These are phyloP conservation scores for Hortiboletus rubellus DNA, from an alignment of 1,284 basidiomycete species.

Conservation along the genomic window DNA sequence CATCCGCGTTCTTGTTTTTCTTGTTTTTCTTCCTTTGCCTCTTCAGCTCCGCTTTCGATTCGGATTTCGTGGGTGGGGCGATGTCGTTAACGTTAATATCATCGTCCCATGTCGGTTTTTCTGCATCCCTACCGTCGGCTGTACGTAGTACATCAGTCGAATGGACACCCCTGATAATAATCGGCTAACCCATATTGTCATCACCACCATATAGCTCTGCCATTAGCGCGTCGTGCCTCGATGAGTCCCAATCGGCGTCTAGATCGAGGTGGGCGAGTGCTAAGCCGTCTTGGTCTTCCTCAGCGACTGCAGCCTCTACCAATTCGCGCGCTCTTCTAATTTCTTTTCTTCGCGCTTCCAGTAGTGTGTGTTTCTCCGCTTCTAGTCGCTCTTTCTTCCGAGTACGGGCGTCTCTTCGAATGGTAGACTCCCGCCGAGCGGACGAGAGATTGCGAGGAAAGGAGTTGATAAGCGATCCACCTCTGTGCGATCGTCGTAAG, in stretches of 20 bases:
- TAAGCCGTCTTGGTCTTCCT: slow-evolving; percentile 22
- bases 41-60: slow-evolving; percentile 40
- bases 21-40: slow-evolving; percentile 56
- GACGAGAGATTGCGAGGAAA: slow-evolving; percentile 77
- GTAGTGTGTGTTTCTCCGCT: slow-evolving; percentile 75
- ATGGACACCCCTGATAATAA: neutral
- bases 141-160: slow-evolving; percentile 18
- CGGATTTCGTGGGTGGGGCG: slow-evolving; percentile 36
- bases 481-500: slow-evolving; percentile 43
- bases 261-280: slow-evolving; percentile 67
- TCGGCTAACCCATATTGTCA: slow-evolving; percentile 27
- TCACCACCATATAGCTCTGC: slow-evolving; percentile 61
- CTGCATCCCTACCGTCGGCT: slow-evolving; percentile 42
- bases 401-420: slow-evolving; percentile 80
- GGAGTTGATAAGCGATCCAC: slow-evolving; percentile 69
- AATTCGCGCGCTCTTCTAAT: slow-evolving; percentile 70
- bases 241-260: slow-evolving; percentile 83
- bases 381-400: slow-evolving; percentile 77
- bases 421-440: slow-evolving; percentile 78
- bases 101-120: slow-evolving; percentile 88
- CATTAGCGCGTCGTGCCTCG: slow-evolving; percentile 79
- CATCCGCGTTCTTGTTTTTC: slow-evolving; percentile 49
- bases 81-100: slow-evolving; percentile 84
- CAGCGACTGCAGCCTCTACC: slow-evolving; percentile 21
- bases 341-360: slow-evolving; percentile 77